Conservation (phyloP, 148 eudicot species). For the Vaccinium darrowii region DNA sequence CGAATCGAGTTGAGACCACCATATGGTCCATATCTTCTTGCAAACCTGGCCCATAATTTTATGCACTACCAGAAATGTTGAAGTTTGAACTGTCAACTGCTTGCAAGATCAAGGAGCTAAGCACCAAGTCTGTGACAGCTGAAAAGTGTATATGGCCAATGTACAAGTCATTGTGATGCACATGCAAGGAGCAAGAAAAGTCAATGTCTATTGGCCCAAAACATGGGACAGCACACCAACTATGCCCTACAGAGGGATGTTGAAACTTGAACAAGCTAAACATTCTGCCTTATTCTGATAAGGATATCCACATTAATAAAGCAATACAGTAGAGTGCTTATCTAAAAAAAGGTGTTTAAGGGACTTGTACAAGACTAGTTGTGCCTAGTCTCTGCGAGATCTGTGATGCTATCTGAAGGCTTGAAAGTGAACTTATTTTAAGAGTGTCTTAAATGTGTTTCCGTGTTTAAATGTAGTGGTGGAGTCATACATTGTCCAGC, state of each 20-base stretch:
- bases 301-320: neutral
- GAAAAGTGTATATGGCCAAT: neutral
- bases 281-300: neutral
- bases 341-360: neutral
- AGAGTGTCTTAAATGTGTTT: neutral
- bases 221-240: neutral
- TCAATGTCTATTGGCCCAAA: neutral
- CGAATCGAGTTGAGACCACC: neutral
- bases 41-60: neutral
- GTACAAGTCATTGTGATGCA: neutral
- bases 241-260: neutral
- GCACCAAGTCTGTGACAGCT: neutral
- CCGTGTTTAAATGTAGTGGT: neutral
- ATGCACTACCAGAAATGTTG: neutral
- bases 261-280: neutral
- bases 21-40: neutral
- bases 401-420: conserved; percentile 9
- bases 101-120: neutral
- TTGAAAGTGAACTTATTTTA: neutral
- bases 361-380: neutral
- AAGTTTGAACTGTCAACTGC: neutral
- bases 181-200: neutral
- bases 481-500: neutral
- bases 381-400: neutral
- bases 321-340: neutral